phyloP scores from a whole-genome alignment of 768 basidiomycete genomes.

The Chalciporus sphaerocephalus region DNA sequence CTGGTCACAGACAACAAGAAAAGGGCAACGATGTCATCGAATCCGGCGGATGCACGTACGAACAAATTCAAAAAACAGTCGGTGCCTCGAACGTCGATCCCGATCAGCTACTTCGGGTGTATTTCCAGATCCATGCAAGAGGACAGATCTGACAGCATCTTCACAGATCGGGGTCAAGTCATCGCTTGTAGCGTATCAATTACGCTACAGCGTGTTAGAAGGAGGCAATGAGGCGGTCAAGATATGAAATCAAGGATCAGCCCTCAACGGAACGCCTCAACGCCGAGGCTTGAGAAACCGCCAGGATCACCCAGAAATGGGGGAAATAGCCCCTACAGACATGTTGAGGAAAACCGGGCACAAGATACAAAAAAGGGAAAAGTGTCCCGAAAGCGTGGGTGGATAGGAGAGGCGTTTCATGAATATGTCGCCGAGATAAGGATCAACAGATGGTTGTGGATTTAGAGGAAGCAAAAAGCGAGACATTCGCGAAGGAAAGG shows the following conservation, averaged over 20 bases:
- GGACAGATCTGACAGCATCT: background rate
- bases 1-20: background rate
- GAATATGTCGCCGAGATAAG: background rate
- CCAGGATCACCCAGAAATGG: conserved; percentile 4
- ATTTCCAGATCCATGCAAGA: background rate
- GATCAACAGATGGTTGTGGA: background rate
- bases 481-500: background rate
- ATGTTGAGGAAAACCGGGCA: conserved; percentile 5
- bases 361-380: conserved; percentile 12
- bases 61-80: background rate
- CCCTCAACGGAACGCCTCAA: background rate
- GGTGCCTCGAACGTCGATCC: background rate
- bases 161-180: background rate
- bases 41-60: too few species aligned
- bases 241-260: conserved; percentile 9
- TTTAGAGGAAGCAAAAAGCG: background rate
- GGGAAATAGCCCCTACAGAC: background rate
- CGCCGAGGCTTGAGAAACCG: background rate
- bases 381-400: conserved; percentile 2
- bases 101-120: background rate
- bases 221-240: background rate
- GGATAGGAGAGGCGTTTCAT: background rate
- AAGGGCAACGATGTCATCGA: too few species aligned
- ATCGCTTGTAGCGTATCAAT: background rate
- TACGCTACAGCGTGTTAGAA: background rate